These are phyloP conservation scores for Elaeagnus macrophylla DNA, from an alignment of 306 rosid species.

Conservation along the genomic window DNA sequence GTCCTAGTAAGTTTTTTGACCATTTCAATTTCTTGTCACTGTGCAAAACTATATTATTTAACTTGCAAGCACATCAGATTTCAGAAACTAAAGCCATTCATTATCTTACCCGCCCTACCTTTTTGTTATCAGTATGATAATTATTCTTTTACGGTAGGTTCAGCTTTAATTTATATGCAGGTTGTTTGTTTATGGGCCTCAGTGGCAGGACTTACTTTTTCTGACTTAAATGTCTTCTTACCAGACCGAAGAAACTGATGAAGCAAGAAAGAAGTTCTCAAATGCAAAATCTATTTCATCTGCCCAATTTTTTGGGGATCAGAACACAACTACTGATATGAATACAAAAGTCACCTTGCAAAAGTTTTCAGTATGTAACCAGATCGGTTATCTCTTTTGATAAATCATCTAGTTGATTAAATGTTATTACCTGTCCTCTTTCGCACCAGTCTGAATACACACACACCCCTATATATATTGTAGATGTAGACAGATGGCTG, in stretches of 20 bases:
- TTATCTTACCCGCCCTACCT: too few species aligned
- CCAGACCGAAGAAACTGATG: conserved; percentile 71
- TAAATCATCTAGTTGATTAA: background rate
- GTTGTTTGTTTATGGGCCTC: too few species aligned
- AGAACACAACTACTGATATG: conserved; percentile 43
- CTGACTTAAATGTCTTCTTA: background rate
- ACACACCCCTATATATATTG: too few species aligned
- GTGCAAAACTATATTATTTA: background rate
- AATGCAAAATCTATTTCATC: conserved; percentile 95
- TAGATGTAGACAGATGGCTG: too few species aligned
- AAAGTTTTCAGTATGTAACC: conserved; percentile 64
- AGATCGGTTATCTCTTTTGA: too few species aligned
- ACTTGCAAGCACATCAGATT: too few species aligned
- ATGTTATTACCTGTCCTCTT: background rate
- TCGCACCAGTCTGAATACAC: conserved; percentile 3
- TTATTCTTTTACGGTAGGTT: too few species aligned
- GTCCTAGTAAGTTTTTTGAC: conserved; percentile 46
- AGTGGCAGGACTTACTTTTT: too few species aligned
- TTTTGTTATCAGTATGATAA: too few species aligned
- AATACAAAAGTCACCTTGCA: conserved; percentile 64
- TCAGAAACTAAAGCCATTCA: too few species aligned
- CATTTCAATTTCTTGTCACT: background rate
- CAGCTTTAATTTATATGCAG: too few species aligned
- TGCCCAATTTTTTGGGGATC: conserved; percentile 85
- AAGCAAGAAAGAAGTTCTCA: conserved; percentile 85